Evolutionary conservation across 73 alveolate genomes (phyloP).

Genomic region (Durusdinium trenchii): DNA sequence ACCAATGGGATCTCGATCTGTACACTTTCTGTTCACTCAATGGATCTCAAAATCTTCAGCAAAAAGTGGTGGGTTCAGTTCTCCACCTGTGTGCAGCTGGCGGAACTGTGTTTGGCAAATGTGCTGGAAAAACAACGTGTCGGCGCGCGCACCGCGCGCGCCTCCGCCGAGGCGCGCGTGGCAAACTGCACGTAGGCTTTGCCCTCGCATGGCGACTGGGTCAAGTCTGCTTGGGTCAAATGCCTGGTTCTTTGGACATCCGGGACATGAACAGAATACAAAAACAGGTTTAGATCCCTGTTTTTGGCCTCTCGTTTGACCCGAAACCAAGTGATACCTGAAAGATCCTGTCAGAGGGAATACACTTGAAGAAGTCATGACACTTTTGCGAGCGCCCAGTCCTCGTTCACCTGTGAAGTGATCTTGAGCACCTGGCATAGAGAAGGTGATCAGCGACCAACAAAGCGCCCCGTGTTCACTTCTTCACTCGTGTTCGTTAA

Average conservation of each 20-base stretch:
- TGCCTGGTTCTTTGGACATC: not conserved
- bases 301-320: no score
- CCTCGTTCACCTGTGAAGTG: conserved; percentile 71
- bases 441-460: no score
- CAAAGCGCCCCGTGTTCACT: no score
- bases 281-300: no score
- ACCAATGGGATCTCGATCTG: not conserved
- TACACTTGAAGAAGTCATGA: no score
- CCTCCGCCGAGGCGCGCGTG: conserved; percentile 82
- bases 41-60: not conserved
- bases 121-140: no score
- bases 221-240: not conserved
- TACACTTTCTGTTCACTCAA: not conserved
- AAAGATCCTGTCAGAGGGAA: no score
- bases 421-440: conserved; percentile 28
- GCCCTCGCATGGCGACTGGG: not conserved
- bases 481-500: not conserved
- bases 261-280: no score
- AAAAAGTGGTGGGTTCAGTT: not conserved
- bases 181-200: conserved; percentile 88
- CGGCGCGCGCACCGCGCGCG: not conserved
- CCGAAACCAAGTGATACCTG: no score
- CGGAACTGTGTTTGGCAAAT: no score
- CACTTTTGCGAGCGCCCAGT: not conserved
- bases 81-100: no score